Evolutionary conservation across 441 rosid species (phyloP), one percentile per base, ranked within the genome.

Genomic region (Aleurites moluccanus): DNA sequence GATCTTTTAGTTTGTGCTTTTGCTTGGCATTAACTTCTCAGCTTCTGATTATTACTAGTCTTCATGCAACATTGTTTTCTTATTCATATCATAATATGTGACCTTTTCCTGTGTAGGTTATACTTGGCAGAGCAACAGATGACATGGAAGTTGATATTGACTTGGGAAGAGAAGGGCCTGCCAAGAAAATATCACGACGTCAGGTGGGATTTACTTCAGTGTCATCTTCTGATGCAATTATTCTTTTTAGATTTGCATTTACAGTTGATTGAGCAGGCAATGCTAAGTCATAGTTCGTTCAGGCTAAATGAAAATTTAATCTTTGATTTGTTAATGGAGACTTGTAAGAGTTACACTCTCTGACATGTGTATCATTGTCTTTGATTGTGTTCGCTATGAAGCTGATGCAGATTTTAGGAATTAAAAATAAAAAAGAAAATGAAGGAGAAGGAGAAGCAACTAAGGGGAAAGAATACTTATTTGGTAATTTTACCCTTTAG

Each of bases 51-150:
- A 21, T 64, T 35, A 6, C 45, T 45, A 25, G 47, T 35, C n/a
- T 23, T 44, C 50, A 20, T 61, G 67, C 33, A 45, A 59, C 47
- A 71, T 50, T 67, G 35, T 35, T 53, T 70, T 69, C 67, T n/a
- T 71, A 0, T 52, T 18, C 21, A 4, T 18, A 18, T 52, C 8
- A 52, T 65, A 5, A 23, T 57, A 35, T 66, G 25, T 70, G 73
- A 53, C 76, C 50, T 59, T 64, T 64, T 75, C 42, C 57, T 53
- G 2, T 53, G 56, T 73, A 95, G 99, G 93, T 93, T 53, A 73
- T 95, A 79, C 93, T 95, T 23, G 99, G 99, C 79, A 88, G 99
- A 85, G 87, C 89, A 74, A 90, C 97, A n/a, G 89, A 84, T 76
- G 97, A 88, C 74, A 80, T 85, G 47, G 56, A 79, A 47, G 97